Base-by-base conservation (phyloP, 352 stramenopile species). In the Phytophthora macrochlamydospora region DNA sequence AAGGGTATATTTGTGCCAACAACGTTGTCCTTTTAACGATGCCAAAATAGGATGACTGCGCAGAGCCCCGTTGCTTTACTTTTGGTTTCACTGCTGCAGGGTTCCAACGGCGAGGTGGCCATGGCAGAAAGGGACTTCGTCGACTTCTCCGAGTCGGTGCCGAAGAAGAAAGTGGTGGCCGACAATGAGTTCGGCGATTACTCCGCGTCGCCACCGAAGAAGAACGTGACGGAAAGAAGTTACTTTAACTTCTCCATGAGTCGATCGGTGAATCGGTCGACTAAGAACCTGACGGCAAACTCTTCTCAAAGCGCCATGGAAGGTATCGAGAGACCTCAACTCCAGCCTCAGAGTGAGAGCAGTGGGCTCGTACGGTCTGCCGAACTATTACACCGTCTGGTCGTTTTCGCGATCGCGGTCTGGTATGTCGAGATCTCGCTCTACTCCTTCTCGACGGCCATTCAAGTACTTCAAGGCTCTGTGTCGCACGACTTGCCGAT, bases 371-470 rank as follows among this genome's bases (percentile, higher is more conserved):
- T 6, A 11, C 9, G 35, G 6, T 40, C 9, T 40, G 35, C 9
- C 35, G 6, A 40, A 6, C 6, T 40, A 40, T 11, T 40, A 0
- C 35, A 40, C 9, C 35, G 35, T 11, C 9, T 40, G 35, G 9
- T 40, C 6, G 35, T 40, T 6, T 40, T 40, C 35, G 35, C 35
- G 6, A 40, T 40, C 35, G 35, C 35, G 6, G 35, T 78, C 4
- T 9, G 62, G 29, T 78, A 73, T 28, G 56, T 78, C 13, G 13
- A 61, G 24, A 75, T 74, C 35, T 78, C 69, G 13, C 40, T 74
- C 2, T 29, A 54, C 28, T 69, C 69, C 4, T 65, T 70, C 38
- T 54, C 51, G 56, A 72, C 65, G 12, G 52, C 65, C 4, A 29
- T 68, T 24, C 14, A 38, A 1, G 56, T 78, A 3, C 57, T 78